Percentiles rank a stretch among this genome's conserved stretches.
Conservation (phyloP, 257 asterid species). For the Solanum acaule region DNA sequence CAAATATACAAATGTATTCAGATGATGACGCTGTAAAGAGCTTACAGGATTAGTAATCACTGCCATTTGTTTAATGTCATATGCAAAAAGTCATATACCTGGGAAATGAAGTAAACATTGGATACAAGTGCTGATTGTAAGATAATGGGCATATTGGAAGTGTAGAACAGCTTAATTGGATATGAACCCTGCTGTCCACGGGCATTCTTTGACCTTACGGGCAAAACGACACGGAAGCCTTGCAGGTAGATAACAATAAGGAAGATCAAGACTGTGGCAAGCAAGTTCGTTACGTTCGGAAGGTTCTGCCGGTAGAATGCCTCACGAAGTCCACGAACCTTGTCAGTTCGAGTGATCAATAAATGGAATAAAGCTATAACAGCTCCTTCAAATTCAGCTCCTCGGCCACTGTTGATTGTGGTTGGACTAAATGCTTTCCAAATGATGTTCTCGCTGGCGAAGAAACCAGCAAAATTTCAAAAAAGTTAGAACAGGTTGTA, state of each 20-base stretch:
- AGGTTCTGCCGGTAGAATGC: constrained; percentile 93
- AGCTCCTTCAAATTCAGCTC: constrained; percentile 92
- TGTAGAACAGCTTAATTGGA: constrained; percentile 83
- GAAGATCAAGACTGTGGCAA: constrained; percentile 78
- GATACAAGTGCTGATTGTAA: constrained; percentile 82
- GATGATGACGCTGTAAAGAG: background rate
- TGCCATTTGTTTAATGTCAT: background rate
- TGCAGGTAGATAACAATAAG: constrained; percentile 81
- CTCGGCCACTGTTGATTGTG: constrained; percentile 77
- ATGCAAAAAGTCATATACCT: constrained; percentile 29
- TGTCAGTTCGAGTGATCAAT: constrained; percentile 68
- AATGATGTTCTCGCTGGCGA: constrained; percentile 61
- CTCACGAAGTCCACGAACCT: constrained; percentile 74
- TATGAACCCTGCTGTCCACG: constrained; percentile 91
- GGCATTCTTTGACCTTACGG: constrained; percentile 84
- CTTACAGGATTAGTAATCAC: background rate
- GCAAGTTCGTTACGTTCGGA: constrained; percentile 76
- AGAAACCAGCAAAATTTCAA: background rate
- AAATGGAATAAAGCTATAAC: constrained; percentile 81
- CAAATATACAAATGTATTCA: background rate
- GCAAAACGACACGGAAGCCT: constrained; percentile 87
- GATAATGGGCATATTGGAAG: constrained; percentile 87
- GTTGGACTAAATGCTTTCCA: constrained; percentile 94
- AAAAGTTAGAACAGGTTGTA: background rate
- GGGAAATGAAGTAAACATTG: constrained; percentile 74